Base-by-base conservation (phyloP, 2,329 filamentous ascomycete species). In the Clonostachys rhizophaga region DNA sequence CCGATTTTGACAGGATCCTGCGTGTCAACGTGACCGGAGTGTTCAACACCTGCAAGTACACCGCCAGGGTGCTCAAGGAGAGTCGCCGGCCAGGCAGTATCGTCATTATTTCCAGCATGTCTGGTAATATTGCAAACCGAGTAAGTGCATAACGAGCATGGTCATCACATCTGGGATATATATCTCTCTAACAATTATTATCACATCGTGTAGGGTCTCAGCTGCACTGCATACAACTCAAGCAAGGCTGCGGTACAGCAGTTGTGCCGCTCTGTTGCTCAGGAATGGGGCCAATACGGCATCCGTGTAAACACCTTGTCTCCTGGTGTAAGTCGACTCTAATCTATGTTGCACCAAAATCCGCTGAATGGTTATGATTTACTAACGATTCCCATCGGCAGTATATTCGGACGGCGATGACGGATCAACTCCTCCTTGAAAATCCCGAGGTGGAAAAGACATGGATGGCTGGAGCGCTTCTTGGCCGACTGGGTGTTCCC, bases 1-100 rank as follows among this genome's bases (percentile, higher is more conserved):
- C 83, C 61, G 79, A 81, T 60, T 88, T 84, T 74, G 75, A 83
- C 57, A 78, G 85, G 63, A 83, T 89, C 55, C 70, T 89, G 58
- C 72, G 83, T 58, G 83, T 86, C 53, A 87, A 89, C 62, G 68
- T 89, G 54, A 86, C 76, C 43, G 86, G 86, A n/a, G 81, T 78
- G 24, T 84, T 83, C 65, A 73, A 84, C 62, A 87, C 84, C 57
- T 84, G 84, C 49, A 84, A 87, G 67, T 83, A 84, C 48, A 79
- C 84, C 24, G 86, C 84, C 45, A 73, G 78, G 50, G 77, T 84
- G 36, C 59, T 78, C 54, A 62, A 67, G n/a, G 62, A 67, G 43
- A 65, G 63, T 42, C 63, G 67, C 8, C 61, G 56, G 1, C 60
- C 64, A 2, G 75, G 74, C 1, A 76, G 69, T 49, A 75, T 78